Conservation (phyloP, 2,329 filamentous ascomycete genomes). For the Penicillium expansum region DNA sequence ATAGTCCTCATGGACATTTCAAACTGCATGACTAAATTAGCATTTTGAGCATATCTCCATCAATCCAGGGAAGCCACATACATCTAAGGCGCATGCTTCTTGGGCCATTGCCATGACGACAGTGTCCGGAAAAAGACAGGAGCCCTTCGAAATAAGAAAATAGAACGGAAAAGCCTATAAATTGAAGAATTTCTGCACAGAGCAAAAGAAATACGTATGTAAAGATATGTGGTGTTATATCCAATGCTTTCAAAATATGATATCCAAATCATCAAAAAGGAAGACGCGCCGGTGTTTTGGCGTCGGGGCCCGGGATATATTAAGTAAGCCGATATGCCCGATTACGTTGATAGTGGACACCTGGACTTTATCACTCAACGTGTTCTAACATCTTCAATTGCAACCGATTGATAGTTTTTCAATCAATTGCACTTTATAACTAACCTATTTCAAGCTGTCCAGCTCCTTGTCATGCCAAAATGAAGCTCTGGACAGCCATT, state of each 20-base stretch:
- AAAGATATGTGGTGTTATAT: neutral
- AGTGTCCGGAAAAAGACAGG: neutral
- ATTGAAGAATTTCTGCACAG: neutral
- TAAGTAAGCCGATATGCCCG: slow-evolving; percentile 7
- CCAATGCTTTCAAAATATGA: neutral
- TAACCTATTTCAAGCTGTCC: neutral
- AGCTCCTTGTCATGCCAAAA: slow-evolving; percentile 26
- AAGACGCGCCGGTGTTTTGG: slow-evolving; percentile 11
- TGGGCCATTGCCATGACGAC: slow-evolving; percentile 12
- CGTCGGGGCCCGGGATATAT: neutral
- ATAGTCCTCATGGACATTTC: slow-evolving; percentile 53
- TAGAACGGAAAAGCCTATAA: neutral
- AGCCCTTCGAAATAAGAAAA: neutral
- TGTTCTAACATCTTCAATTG: slow-evolving; percentile 7
- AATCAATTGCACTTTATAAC: neutral
- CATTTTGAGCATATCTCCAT: neutral
- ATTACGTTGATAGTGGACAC: slow-evolving; percentile 13
- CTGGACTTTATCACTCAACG: slow-evolving; percentile 6
- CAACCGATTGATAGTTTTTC: slow-evolving; percentile 3
- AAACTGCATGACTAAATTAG: slow-evolving; percentile 20
- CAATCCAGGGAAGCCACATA: slow-evolving; percentile 14
- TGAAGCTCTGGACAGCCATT: slow-evolving; percentile 33
- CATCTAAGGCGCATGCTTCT: slow-evolving; percentile 24
- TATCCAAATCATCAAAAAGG: neutral
- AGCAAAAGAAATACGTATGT: neutral